These are phyloP conservation scores for Petrea volubilis DNA, from an alignment of 257 asterid species.

Conservation along the genomic window DNA sequence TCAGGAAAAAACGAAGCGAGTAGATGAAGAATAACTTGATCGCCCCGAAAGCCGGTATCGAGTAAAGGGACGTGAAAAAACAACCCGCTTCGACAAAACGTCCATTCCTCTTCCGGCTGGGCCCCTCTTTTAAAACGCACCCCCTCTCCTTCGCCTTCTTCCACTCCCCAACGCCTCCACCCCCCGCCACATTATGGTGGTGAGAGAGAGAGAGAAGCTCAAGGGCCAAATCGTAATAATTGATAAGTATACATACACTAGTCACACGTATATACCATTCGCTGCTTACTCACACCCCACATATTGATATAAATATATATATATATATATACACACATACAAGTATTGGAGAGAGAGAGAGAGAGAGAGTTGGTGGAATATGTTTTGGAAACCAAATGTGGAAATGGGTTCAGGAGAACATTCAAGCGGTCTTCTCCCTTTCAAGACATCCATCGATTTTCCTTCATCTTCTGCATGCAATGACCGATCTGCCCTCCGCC, in stretches of 20 bases:
- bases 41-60: slow-evolving; percentile 37
- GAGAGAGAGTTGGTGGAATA: slow-evolving; percentile 36
- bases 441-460: not conserved
- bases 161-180: slow-evolving; percentile 43
- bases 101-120: slow-evolving; percentile 36
- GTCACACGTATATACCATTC: not conserved
- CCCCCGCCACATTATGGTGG: slow-evolving; percentile 27
- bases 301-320: not conserved
- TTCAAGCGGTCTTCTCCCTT: not conserved
- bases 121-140: slow-evolving; percentile 35
- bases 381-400: slow-evolving; percentile 31
- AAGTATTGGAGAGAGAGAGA: slow-evolving; percentile 20
- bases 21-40: slow-evolving; percentile 18
- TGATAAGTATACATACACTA: not conserved
- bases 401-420: slow-evolving; percentile 31
- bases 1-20: slow-evolving; percentile 4
- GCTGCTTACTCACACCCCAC: slow-evolving; percentile 15
- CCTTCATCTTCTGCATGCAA: slow-evolving; percentile 30
- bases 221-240: slow-evolving; percentile 23
- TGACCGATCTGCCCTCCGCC: slow-evolving; percentile 34
- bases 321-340: not conserved
- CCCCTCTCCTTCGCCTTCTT: slow-evolving; percentile 37
- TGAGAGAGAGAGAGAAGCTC: slow-evolving; percentile 11
- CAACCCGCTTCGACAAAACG: slow-evolving; percentile 29
- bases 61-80: slow-evolving; percentile 2